phyloP scores from a whole-genome alignment of 2,329 filamentous ascomycete species.

The Didymella exigua region DNA sequence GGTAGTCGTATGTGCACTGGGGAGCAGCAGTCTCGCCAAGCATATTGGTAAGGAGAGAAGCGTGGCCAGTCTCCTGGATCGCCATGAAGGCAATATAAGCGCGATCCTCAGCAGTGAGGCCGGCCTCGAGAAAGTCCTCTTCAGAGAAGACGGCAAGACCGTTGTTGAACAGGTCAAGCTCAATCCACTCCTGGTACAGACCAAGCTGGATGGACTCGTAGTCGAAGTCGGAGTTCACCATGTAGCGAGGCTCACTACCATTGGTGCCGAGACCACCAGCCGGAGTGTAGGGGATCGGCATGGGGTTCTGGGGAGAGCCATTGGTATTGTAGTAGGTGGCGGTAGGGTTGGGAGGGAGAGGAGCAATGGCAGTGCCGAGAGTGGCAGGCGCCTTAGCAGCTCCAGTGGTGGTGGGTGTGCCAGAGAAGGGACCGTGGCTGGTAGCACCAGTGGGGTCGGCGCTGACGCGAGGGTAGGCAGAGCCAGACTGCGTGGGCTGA shows the following conservation, averaged over 20 bases:
- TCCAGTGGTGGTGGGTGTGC: constrained; percentile 71
- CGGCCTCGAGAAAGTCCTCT: constrained; percentile 71
- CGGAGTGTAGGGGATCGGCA: constrained; percentile 75
- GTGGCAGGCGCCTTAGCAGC: constrained; percentile 64
- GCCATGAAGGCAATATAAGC: constrained; percentile 77
- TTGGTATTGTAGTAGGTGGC: constrained; percentile 74
- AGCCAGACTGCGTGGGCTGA: constrained; percentile 36
- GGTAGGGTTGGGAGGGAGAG: constrained; percentile 62
- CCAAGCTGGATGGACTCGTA: constrained; percentile 77
- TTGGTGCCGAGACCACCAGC: constrained; percentile 76
- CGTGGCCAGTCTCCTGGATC: constrained; percentile 77
- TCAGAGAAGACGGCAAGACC: constrained; percentile 72
- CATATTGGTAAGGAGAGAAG: constrained; percentile 77
- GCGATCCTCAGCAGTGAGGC: constrained; percentile 71
- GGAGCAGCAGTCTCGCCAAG: constrained; percentile 71
- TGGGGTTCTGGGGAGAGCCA: constrained; percentile 68
- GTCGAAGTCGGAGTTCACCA: constrained; percentile 81
- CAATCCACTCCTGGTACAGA: constrained; percentile 83
- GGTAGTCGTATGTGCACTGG: constrained; percentile 84
- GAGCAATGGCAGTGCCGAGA: constrained; percentile 63
- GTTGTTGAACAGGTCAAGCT: constrained; percentile 81
- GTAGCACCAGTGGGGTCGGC: constrained; percentile 63
- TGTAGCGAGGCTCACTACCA: constrained; percentile 75
- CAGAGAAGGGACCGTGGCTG: constrained; percentile 71
- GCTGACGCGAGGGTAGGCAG: constrained; percentile 54